These are phyloP conservation scores for Mesembryanthemum crystallinum DNA, from an alignment of 148 eudicot species.

Conservation along the genomic window DNA sequence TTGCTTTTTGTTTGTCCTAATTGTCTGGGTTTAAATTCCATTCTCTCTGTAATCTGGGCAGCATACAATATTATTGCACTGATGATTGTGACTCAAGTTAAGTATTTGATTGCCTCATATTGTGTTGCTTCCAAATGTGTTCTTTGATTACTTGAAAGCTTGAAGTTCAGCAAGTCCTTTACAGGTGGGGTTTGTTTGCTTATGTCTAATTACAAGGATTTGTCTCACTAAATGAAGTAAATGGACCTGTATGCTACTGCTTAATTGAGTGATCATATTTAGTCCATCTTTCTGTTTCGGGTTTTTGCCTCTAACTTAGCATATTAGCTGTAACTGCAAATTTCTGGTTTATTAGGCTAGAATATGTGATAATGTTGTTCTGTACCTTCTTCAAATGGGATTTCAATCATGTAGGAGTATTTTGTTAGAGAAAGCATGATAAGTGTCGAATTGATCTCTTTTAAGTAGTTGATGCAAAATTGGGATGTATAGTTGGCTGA, in stretches of 20 bases:
- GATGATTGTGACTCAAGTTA: constrained; percentile 31
- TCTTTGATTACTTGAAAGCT: not conserved
- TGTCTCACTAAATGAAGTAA: not conserved
- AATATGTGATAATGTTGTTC: not conserved
- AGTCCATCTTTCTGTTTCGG: not conserved
- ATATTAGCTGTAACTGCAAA: not conserved
- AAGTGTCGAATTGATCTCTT: not conserved
- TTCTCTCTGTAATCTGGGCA: constrained; percentile 26
- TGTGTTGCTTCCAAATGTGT: constrained; percentile 1
- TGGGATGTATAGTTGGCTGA: not conserved
- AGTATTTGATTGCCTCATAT: constrained; percentile 26
- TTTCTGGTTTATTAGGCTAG: not conserved
- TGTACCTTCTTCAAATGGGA: not conserved
- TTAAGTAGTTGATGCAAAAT: not conserved
- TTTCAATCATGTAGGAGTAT: not conserved
- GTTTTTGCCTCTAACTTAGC: not conserved
- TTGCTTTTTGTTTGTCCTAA: not conserved
- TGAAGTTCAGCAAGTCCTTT: not conserved
- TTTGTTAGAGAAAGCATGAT: constrained; percentile 1
- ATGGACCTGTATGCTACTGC: not conserved
- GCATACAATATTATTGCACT: constrained; percentile 21
- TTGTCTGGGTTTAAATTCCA: constrained; percentile 9
- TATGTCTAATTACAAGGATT: constrained; percentile 4
- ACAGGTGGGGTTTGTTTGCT: not conserved
- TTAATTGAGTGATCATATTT: not conserved